Evolutionary conservation across 2,329 filamentous ascomycete species (phyloP).

Genomic region (Gremmenia infestans): DNA sequence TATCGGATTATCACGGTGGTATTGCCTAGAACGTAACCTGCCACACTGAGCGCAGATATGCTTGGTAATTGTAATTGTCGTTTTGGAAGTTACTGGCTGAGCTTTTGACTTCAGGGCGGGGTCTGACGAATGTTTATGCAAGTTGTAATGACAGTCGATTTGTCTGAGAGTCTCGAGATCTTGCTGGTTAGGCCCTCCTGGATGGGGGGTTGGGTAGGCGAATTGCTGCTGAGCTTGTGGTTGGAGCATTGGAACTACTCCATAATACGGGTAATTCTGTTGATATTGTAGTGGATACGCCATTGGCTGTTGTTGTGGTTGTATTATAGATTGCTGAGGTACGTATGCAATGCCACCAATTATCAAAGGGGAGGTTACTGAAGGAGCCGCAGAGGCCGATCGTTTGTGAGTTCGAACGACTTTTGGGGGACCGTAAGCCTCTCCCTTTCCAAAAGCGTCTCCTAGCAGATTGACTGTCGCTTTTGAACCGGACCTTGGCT

Average conservation of each 20-base stretch:
- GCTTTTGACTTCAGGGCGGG: not conserved
- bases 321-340: conserved; percentile 8
- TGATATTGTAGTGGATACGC: conserved; percentile 6
- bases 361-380: conserved; percentile 3
- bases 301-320: conserved; percentile 9
- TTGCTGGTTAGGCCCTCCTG: conserved; percentile 10
- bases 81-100: conserved; percentile 23
- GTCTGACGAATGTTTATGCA: not conserved
- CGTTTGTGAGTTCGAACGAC: not conserved
- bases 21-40: conserved; percentile 36
- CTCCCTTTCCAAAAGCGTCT: conserved; percentile 16
- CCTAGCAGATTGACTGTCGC: conserved; percentile 18
- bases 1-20: conserved; percentile 35
- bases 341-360: conserved; percentile 14
- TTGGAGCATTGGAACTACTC: not conserved
- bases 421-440: conserved; percentile 2
- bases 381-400: not conserved
- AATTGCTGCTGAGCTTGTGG: not conserved
- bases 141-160: conserved; percentile 19
- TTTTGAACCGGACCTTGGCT: conserved; percentile 9
- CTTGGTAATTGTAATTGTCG: conserved; percentile 30
- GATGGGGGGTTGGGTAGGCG: conserved; percentile 1
- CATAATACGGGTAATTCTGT: not conserved
- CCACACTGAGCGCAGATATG: conserved; percentile 42
- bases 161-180: conserved; percentile 17